Conservation (phyloP, 1,284 basidiomycete species). For the Hemileia vastatrix region DNA sequence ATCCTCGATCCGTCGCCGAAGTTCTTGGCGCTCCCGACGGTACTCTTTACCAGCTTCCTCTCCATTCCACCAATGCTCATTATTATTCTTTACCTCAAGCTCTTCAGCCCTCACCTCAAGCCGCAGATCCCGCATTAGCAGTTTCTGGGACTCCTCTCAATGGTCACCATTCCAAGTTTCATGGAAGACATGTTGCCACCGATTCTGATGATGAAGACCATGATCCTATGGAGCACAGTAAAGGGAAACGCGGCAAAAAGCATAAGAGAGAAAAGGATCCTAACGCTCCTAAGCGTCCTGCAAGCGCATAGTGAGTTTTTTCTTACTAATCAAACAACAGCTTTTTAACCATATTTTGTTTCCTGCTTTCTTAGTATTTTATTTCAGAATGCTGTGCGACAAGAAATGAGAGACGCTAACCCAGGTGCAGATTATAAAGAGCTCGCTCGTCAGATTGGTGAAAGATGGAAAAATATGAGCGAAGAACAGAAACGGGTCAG, state of each 20-base stretch:
- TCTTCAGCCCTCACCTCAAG: too few species aligned
- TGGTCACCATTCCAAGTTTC: too few species aligned
- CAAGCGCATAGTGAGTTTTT: conserved; percentile 15
- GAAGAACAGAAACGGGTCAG: conserved; percentile 63
- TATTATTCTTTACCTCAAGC: not conserved
- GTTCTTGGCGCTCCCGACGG: conserved; percentile 1
- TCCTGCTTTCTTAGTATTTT: not conserved
- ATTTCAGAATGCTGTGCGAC: conserved; percentile 17
- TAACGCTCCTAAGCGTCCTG: conserved; percentile 16
- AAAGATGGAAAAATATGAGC: conserved; percentile 62
- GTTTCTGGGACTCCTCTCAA: too few species aligned
- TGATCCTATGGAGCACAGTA: not conserved
- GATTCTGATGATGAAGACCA: conserved; percentile 11
- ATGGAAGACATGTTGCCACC: too few species aligned
- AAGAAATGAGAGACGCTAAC: conserved; percentile 56
- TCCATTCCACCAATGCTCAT: not conserved
- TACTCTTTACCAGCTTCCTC: too few species aligned
- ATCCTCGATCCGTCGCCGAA: conserved; percentile 9
- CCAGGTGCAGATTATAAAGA: conserved; percentile 63
- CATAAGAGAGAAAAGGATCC: conserved; percentile 12
- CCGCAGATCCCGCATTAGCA: too few species aligned
- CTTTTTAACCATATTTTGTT: not conserved
- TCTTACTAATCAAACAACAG: too few species aligned
- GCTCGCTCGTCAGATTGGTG: conserved; percentile 60
- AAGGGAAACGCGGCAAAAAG: conserved; percentile 24